Evolutionary conservation across 2,329 filamentous ascomycete genomes (phyloP).

Genomic region (Ophiognomonia clavigignenti-juglandacearum): DNA sequence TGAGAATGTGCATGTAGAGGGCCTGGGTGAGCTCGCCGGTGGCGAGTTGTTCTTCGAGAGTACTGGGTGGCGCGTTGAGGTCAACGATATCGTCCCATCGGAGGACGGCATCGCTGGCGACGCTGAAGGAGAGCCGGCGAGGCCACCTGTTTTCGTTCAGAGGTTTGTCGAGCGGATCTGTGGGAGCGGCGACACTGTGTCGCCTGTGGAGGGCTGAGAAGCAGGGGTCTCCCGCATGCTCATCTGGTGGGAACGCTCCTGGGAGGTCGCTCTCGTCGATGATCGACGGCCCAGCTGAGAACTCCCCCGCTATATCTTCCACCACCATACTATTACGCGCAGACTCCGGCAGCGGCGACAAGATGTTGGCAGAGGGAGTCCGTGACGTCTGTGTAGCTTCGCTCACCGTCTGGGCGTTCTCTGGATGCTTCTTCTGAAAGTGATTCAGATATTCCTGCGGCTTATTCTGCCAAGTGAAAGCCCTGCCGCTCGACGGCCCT

Average conservation of each 20-base stretch:
- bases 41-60: constrained; percentile 29
- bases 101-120: constrained; percentile 70
- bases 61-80: constrained; percentile 20
- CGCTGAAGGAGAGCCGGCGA: constrained; percentile 68
- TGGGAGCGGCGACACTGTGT: constrained; percentile 46
- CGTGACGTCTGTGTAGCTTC: constrained; percentile 13
- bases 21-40: constrained; percentile 50
- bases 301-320: constrained; percentile 33
- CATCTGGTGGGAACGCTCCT: constrained; percentile 44
- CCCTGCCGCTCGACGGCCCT: constrained; percentile 34
- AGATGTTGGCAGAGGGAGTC: constrained; percentile 1
- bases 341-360: constrained; percentile 19
- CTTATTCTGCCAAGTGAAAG: constrained; percentile 61
- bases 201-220: constrained; percentile 56
- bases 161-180: constrained; percentile 23
- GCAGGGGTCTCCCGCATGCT: constrained; percentile 38
- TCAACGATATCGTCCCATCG: constrained; percentile 56
- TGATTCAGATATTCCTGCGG: constrained; percentile 52
- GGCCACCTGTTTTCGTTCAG: constrained; percentile 61
- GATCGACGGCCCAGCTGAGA: constrained; percentile 55
- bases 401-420: constrained; percentile 18
- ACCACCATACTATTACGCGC: constrained; percentile 10
- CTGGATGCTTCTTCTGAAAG: constrained; percentile 30
- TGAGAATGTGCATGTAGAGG: constrained; percentile 48
- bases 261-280: constrained; percentile 56